Base-by-base conservation (phyloP, 2,329 filamentous ascomycete genomes). In the Fusarium marasasianum region DNA sequence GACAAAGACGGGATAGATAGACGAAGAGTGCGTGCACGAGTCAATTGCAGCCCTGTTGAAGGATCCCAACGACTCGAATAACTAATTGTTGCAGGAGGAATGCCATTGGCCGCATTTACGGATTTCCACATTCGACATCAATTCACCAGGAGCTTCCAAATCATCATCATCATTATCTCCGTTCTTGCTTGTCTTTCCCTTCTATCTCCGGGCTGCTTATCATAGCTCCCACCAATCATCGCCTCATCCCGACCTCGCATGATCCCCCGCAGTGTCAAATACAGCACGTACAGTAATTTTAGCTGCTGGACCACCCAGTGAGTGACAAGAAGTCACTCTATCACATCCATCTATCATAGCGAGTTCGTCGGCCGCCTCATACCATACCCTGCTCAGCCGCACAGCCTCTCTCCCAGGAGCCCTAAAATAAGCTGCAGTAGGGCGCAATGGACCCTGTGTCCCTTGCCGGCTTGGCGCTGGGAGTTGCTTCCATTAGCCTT, bases 401-500 rank as follows among this genome's bases (percentile, higher is more conserved):
- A 60, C 60, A 37, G 67, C 60, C 67, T 54, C 43, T 63, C 35
- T 40, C 11, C 47, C 48, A 18, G 7, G 26, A 66, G 56, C 41
- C n/a, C 41, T 40, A 51, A 18, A 44, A 44, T 40, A 74, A 59
- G 53, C 64, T 61, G 56, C 53, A 51, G 48, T 40, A 43, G 54
- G n/a, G 41, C 63, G 53, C 33, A 59, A 86, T 85, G 84, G 84
- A 86, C 68, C 84, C 84, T n/a, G 77, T 86, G 56, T 84, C 84
- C 20, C 69, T 82, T 37, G 81, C 83, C 13, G 84, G 84, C 37
- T 79, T 86, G 63, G 84, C 83, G 56, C 75, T 86, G 31, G 82
- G 85, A 65, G 84, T 87, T 50, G 85, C 86, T 41, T 84, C 82
- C 13, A 82, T 87, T 50, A 82, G 84, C 38, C 78, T 86, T 18